These are phyloP conservation scores for Nidularia pulvinata DNA, from an alignment of 768 basidiomycete species.

Conservation along the genomic window DNA sequence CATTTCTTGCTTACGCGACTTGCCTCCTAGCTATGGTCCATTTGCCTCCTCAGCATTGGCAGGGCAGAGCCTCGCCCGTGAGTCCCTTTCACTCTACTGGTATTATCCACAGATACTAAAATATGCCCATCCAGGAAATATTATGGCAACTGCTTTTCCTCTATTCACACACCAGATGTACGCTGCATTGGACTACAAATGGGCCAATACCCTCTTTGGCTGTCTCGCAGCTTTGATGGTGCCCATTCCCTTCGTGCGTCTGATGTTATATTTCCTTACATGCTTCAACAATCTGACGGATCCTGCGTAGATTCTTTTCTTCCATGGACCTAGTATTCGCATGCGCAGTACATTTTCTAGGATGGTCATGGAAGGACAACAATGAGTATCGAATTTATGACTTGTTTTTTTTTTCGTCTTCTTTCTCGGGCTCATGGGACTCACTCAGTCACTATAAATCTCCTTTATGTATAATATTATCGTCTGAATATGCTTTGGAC, in stretches of 20 bases:
- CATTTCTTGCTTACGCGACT: too few species aligned
- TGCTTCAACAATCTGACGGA: not conserved
- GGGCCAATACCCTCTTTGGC: constrained; percentile 61
- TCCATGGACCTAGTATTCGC: constrained; percentile 39
- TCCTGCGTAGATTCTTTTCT: constrained; percentile 31
- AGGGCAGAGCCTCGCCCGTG: constrained; percentile 61
- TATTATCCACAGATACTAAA: not conserved
- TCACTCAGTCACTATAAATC: too few species aligned
- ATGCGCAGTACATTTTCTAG: constrained; percentile 37
- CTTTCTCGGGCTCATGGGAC: too few species aligned
- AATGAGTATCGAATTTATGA: too few species aligned
- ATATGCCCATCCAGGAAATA: constrained; percentile 34
- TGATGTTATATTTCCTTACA: not conserved
- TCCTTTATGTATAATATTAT: too few species aligned
- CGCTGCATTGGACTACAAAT: constrained; percentile 49
- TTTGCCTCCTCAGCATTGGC: constrained; percentile 73
- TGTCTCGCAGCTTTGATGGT: constrained; percentile 51
- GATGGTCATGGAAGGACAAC: constrained; percentile 24
- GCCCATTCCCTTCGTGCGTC: constrained; percentile 59
- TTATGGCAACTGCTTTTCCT: constrained; percentile 53
- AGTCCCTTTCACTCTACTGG: constrained; percentile 11
- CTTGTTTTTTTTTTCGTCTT: too few species aligned
- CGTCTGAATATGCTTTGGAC: too few species aligned
- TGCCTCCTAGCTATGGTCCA: constrained; percentile 40
- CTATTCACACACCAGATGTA: constrained; percentile 67